Base-by-base conservation (phyloP, 108 stramenopile genomes). In the Cyclotella atomus region DNA sequence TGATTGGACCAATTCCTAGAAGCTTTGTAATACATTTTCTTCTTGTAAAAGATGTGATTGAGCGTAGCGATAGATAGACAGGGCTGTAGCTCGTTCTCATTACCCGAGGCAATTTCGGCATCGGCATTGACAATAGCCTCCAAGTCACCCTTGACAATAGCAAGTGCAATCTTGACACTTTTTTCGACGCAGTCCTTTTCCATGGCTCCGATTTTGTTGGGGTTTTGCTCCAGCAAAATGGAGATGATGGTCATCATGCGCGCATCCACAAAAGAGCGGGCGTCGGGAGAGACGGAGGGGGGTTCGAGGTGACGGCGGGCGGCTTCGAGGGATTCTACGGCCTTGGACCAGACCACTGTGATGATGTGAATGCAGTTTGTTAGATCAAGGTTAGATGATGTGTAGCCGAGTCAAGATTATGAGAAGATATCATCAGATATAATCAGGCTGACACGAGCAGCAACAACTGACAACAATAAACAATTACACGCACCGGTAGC, bases 171-270 rank as follows among this genome's bases (percentile, higher is more conserved):
- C 5, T 65, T 23, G 9, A 97, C 56, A 32, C 77, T 76, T 29
- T 94, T 91, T 71, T 95, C 89, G 0, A 97, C 91, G 62, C 96
- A 97, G 21, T 79, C 83, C 12, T 83, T 78, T 72, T 97, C 94
- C 38, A 73, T 68, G 33, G 55, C 56, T 0, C 91, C 93, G 70
- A 93, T 92, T 71, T 89, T 92, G 20, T 68, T 50, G 9, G 89
- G 89, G 15, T 88, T 71, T 62, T 97, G 96, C 62, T 97, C 93
- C 20, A 96, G 73, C 15, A 96, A 73, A 60, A 95, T 95, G 45
- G 80, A 73, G 43, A 95, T 84, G 54, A 96, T 88, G 44, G 85
- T 84, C 7, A 53, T 50, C 89, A 96, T 91, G 73, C 88, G 88
- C 43, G 62, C 65, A 46, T 93, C 86, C 9, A 87, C 84, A 83